Conservation (phyloP, 441 rosid species). For the Erysimum cheiri region DNA sequence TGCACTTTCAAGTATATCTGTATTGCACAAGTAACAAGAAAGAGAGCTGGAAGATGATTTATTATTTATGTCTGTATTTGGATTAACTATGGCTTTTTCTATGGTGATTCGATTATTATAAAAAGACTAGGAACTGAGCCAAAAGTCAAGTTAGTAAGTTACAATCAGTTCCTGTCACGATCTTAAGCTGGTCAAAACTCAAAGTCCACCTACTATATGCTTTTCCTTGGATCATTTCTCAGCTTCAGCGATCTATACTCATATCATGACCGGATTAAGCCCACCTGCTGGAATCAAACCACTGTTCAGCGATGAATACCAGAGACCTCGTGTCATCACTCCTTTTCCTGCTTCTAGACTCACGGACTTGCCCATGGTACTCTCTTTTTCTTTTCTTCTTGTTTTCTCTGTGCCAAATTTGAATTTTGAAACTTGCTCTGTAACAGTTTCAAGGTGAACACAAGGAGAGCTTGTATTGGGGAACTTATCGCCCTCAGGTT, state of each 20-base stretch:
- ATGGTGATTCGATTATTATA: neutral
- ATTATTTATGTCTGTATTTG: too few species aligned
- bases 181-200: neutral
- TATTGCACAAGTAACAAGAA: too few species aligned
- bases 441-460: constrained; percentile 91
- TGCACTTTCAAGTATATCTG: too few species aligned
- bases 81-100: too few species aligned
- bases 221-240: constrained; percentile 1
- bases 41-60: too few species aligned
- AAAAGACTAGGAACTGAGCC: neutral
- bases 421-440: constrained; percentile 19
- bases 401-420: neutral
- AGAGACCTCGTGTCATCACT: constrained; percentile 73
- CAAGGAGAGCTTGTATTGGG: constrained; percentile 92
- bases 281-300: constrained; percentile 58
- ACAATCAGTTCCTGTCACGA: neutral
- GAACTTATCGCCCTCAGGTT: constrained; percentile 92
- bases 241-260: constrained; percentile 3
- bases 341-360: constrained; percentile 87
- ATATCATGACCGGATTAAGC: constrained; percentile 58
- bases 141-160: too few species aligned
- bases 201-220: constrained; percentile 4
- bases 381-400: neutral
- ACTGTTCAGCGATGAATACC: constrained; percentile 40
- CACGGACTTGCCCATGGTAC: constrained; percentile 76